Conservation (phyloP, 202 grass and related monocot species). For the Zoysia matrella region DNA sequence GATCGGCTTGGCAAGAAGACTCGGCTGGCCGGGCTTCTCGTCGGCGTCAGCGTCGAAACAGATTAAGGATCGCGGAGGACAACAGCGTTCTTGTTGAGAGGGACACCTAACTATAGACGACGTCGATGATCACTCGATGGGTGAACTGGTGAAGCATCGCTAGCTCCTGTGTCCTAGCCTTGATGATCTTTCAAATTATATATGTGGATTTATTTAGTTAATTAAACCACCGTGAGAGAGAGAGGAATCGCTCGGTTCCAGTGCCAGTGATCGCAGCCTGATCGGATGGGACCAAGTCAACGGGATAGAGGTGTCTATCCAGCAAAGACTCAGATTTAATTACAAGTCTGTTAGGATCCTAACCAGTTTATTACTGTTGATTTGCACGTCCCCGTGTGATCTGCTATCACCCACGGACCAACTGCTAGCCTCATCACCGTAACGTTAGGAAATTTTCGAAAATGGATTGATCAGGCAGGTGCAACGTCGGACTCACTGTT, state of each 20-base stretch:
- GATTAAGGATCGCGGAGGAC: slow-evolving; percentile 30
- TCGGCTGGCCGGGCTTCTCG: background rate
- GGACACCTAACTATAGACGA: background rate
- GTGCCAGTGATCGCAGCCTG: no score
- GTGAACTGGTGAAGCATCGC: slow-evolving; percentile 19
- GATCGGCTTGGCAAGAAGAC: background rate
- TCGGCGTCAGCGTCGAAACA: slow-evolving; percentile 17
- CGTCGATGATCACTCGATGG: background rate
- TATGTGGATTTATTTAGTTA: no score
- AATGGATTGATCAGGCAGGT: slow-evolving; percentile 3
- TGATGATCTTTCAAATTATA: no score
- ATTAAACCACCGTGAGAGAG: no score
- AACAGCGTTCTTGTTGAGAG: background rate
- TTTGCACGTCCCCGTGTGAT: slow-evolving; percentile 29
- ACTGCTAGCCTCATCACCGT: background rate
- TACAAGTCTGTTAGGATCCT: background rate
- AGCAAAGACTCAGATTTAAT: no score
- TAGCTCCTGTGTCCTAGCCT: no score
- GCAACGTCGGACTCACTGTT: slow-evolving; percentile 28
- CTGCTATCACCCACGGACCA: slow-evolving; percentile 8
- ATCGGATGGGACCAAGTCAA: no score
- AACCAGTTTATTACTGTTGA: background rate
- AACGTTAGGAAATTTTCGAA: background rate
- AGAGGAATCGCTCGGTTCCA: no score
- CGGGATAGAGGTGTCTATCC: background rate